Evolutionary conservation across 1,284 basidiomycete species (phyloP), one percentile per base, ranked within the genome.

Genomic region (Pterula multifida): DNA sequence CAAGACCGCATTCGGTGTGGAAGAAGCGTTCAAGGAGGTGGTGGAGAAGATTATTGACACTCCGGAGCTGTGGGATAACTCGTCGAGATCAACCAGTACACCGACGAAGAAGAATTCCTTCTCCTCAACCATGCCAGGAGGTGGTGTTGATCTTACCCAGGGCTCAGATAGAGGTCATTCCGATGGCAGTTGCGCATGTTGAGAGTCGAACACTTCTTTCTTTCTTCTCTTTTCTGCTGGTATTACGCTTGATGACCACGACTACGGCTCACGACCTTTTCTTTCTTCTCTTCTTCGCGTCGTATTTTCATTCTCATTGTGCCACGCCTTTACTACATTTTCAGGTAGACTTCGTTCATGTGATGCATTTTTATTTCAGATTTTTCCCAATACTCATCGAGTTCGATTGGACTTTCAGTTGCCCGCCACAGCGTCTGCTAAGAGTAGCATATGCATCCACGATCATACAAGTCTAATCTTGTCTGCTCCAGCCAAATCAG

Each of bases 1-100:
- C 0, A 95, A 96, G 78, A 93, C 88, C 0, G 76, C 81, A 11
- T 70, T 85, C 0, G 85, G 85, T 11, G 91, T 94, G 1, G 72
- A 74, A 26, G 85, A 90, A 48, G 79, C 85, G 1, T 95, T 96
- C 63, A 73, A 79, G 52, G 83, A 85, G 52, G 78, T 94, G 3
- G 90, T 94, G 11, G 75, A 77, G 59, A 73, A 76, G 65, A 80
- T 83, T 52, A 52, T 85, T 39, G 79, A 82, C 45, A 82, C 81
- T 1, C 80, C 81, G 0, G 82, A 81, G 61, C 64, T 87, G 35
- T 85, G 82, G 81, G 74, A 68, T 23, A 69, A 32, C 12, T 17
- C 22, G 12, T 13, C 22, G 9, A 47, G 57, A 65, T 21, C 53
- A 56, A 22, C 63, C 61, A 0, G 58, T 54, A 17, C 9, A 42